Conservation (phyloP, 2,329 filamentous ascomycete genomes). For the Sclerotiophoma versabilis region DNA sequence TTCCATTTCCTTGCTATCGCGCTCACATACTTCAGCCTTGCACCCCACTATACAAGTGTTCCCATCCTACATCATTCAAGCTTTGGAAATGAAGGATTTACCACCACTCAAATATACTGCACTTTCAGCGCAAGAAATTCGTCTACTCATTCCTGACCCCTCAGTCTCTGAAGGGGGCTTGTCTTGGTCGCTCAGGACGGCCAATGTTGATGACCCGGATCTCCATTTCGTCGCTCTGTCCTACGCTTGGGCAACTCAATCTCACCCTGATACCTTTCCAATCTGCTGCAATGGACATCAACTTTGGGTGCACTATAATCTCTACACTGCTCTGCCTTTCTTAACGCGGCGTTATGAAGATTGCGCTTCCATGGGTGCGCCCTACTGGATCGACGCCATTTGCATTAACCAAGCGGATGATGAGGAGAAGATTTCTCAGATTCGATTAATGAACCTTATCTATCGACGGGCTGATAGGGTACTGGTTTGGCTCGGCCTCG, state of each 20-base stretch:
- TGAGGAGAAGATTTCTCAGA: conserved; percentile 16
- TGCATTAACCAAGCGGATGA: conserved; percentile 24
- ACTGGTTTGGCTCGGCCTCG: conserved; percentile 12
- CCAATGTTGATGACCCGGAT: not conserved
- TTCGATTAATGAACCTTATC: conserved; percentile 16
- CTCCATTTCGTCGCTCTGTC: not conserved
- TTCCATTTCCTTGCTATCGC: not conserved
- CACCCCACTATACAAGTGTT: not conserved
- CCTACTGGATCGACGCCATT: conserved; percentile 21
- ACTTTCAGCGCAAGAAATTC: conserved; percentile 1
- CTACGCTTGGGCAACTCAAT: conserved; percentile 1
- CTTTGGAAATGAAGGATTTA: not conserved
- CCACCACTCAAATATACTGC: not conserved
- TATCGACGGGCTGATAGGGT: conserved; percentile 15
- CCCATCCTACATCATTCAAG: not conserved
- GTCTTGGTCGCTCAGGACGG: not conserved
- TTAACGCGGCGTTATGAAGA: not conserved
- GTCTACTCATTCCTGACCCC: not conserved
- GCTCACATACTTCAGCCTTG: not conserved
- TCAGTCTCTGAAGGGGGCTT: not conserved
- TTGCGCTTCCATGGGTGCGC: not conserved
- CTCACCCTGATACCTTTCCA: conserved; percentile 1
- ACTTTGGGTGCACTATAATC: conserved; percentile 2
- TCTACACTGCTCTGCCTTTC: conserved; percentile 3
- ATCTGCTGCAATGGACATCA: conserved; percentile 2